These are phyloP conservation scores for Gloeostereum incarnatum DNA, from an alignment of 768 basidiomycete species.

Conservation along the genomic window DNA sequence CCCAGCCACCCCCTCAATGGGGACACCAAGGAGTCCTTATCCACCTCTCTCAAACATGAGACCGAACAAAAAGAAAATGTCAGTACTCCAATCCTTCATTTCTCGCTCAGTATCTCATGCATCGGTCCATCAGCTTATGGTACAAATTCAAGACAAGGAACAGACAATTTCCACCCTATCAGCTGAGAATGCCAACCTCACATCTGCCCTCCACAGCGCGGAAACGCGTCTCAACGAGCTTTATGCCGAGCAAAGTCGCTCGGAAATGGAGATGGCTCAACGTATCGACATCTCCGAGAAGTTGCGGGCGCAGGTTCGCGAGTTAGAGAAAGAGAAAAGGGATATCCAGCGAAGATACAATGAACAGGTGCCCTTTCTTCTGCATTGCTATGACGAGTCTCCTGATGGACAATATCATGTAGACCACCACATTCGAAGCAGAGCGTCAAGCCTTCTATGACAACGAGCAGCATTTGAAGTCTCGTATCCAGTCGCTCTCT, in stretches of 20 bases:
- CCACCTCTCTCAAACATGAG: conserved; percentile 62
- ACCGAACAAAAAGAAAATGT: conserved; percentile 80
- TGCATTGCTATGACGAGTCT: background rate
- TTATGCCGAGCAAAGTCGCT: conserved; percentile 73
- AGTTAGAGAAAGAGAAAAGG: conserved; percentile 83
- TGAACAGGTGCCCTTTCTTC: conserved; percentile 55
- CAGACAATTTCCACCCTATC: conserved; percentile 52
- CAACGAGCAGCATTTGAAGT: conserved; percentile 89
- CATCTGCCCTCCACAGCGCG: conserved; percentile 54
- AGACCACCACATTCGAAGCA: conserved; percentile 86
- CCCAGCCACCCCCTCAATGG: conserved; percentile 27
- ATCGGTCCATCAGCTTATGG: conserved; percentile 45
- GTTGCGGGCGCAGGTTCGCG: conserved; percentile 69
- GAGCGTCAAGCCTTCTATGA: conserved; percentile 91
- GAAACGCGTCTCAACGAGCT: conserved; percentile 72
- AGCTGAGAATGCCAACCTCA: conserved; percentile 55
- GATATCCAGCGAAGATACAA: conserved; percentile 78
- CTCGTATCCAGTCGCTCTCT: conserved; percentile 74
- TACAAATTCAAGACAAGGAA: conserved; percentile 74
- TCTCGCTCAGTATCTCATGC: conserved; percentile 5
- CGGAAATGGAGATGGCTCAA: conserved; percentile 74
- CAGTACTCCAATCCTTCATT: conserved; percentile 13
- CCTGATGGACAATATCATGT: conserved; percentile 5
- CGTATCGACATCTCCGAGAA: conserved; percentile 81
- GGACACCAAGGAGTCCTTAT: conserved; percentile 47